Evolutionary conservation across 192 early-diverging fungal genomes (phyloP), one percentile per base, ranked within the genome.

Genomic region (Backusella tuberculispora): DNA sequence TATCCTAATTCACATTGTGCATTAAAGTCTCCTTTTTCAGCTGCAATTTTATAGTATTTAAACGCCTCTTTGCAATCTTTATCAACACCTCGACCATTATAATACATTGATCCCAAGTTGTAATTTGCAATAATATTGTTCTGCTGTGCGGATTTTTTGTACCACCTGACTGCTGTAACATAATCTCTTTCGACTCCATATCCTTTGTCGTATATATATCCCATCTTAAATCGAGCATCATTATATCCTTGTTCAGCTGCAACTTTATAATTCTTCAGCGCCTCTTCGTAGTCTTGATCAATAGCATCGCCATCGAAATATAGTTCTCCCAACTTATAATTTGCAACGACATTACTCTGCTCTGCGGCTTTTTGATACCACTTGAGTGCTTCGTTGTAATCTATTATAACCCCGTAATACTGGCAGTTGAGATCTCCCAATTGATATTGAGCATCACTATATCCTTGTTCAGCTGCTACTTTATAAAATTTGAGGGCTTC

Each of bases 401-500:
- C 26, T 50, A 19, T 17, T 8, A 6, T 14, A 3, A 60, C 19
- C 37, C 48, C 48, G 10, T 34, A 46, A n/a, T 48, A n/a, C 6
- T 41, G 40, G 19, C 26, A 12, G 37, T 75, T 48, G 66, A 75
- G 56, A 9, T 34, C 63, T 10, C 66, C 66, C 13, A 69, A 19
- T 48, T 63, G 34, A 44, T 74, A 66, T 47, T 75, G 53, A 10
- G 71, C n/a, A 26, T 65, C 63, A 10, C 42, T 43, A 24, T 78
- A 45, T 13, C 71, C 71, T 42, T 78, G 76, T 40, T 73, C 44
- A 15, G 76, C 71, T 53, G 76, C 76, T 0, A 34, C 29, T 34
- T 0, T 46, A 43, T 43, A 43, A 10, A 43, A 43, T 5, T 43
- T 6, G 42, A 43, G 6, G 10, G 42, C 42, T 43, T 9, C 6